Conservation (phyloP, 78 protist genomes). For the Dictyostelium firmibasis region DNA sequence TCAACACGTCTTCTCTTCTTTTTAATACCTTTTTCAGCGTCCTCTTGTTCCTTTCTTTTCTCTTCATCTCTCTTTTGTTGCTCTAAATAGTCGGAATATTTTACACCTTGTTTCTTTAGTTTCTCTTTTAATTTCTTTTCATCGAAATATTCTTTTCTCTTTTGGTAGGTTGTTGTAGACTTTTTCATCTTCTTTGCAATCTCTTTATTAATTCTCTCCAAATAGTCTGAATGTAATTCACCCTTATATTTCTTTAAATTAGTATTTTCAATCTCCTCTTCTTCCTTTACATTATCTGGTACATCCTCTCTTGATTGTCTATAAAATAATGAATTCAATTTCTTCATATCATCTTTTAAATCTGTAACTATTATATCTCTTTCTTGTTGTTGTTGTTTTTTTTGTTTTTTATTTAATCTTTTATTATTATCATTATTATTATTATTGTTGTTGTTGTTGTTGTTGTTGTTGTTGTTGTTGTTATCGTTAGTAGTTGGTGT, state of each 20-base stretch:
- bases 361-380: background rate
- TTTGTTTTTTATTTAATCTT: background rate
- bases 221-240: conserved; percentile 9
- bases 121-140: conserved; percentile 31
- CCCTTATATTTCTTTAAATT: background rate
- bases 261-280: background rate
- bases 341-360: conserved; percentile 9
- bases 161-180: conserved; percentile 20
- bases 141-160: conserved; percentile 35
- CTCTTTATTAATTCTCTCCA: conserved; percentile 8
- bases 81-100: conserved; percentile 3
- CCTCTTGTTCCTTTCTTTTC: conserved; percentile 6
- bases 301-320: background rate
- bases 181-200: conserved; percentile 14
- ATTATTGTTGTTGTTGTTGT: background rate
- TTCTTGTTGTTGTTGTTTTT: background rate
- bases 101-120: conserved; percentile 19
- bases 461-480: background rate
- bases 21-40: background rate
- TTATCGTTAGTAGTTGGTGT: background rate
- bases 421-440: background rate
- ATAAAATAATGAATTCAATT: conserved; percentile 6
- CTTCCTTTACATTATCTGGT: background rate
- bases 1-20: conserved; percentile 31
- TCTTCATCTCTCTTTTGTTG: conserved; percentile 7